A percentile compares a stretch with the other conserved stretches of the same genome.
phyloP scores from a whole-genome alignment of 305 asterid genomes.

The Solanum hybrid region DNA sequence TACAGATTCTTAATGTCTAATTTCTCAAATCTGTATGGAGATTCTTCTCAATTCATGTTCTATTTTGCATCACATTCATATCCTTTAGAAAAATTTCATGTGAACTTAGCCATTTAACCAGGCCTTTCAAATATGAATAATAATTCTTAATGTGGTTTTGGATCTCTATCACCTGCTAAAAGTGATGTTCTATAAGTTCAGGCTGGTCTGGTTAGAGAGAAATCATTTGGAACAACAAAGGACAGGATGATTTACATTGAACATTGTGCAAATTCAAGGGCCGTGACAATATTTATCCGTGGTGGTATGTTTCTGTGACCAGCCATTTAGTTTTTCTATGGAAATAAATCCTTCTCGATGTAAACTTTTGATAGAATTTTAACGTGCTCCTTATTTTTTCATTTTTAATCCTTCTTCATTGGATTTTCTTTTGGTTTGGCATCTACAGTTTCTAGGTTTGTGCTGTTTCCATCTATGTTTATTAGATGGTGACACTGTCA shows the following conservation, averaged over 20 bases:
- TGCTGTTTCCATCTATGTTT: not conserved
- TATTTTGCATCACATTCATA: not conserved
- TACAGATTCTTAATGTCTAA: not conserved
- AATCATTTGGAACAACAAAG: slow-evolving; percentile 86
- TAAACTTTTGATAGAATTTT: not conserved
- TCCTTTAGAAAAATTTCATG: not conserved
- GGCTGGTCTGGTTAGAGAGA: slow-evolving; percentile 94
- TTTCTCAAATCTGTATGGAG: not conserved
- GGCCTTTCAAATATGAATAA: not conserved
- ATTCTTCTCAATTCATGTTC: not conserved
- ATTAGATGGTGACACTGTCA: not conserved
- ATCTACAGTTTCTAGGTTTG: not conserved
- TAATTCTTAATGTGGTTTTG: not conserved
- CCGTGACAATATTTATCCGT: slow-evolving; percentile 85
- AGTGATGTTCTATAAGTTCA: slow-evolving; percentile 16
- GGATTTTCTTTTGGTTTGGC: not conserved
- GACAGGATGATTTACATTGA: slow-evolving; percentile 93
- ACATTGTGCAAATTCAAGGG: slow-evolving; percentile 94
- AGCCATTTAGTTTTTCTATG: not conserved
- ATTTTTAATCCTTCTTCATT: not conserved
- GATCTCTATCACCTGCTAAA: not conserved
- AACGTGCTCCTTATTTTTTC: not conserved
- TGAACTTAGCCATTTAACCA: not conserved
- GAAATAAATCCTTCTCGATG: not conserved
- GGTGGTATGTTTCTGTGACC: slow-evolving; percentile 54